These are phyloP conservation scores for Colletotrichum sojae DNA, from an alignment of 2,329 filamentous ascomycete genomes.

Conservation along the genomic window DNA sequence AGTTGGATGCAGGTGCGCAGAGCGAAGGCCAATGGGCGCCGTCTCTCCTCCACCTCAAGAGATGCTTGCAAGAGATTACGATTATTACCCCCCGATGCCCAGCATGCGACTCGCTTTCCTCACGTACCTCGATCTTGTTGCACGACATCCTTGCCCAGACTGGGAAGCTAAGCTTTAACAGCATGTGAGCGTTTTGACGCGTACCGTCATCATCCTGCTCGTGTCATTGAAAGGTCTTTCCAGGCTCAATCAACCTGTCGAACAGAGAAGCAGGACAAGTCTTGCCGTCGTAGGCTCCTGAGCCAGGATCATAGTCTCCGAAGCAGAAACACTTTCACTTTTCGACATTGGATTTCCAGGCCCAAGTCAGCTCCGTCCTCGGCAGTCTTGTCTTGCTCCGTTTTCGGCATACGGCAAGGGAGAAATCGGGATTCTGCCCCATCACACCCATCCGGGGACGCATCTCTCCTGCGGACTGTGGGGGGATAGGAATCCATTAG, in stretches of 20 bases:
- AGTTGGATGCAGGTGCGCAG: background rate
- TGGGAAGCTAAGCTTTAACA: conserved; percentile 16
- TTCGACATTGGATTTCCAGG: background rate
- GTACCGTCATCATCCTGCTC: conserved; percentile 7
- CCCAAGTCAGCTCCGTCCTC: conserved; percentile 6
- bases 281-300: background rate
- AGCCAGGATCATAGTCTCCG: background rate
- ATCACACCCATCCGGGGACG: conserved; percentile 29
- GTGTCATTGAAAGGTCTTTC: background rate
- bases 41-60: background rate
- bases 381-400: conserved; percentile 29
- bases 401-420: conserved; percentile 38
- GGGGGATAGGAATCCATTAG: conserved; percentile 27
- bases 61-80: background rate
- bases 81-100: conserved; percentile 10
- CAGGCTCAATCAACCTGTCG: background rate
- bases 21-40: background rate
- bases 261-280: background rate
- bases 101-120: conserved; percentile 26
- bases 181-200: conserved; percentile 6
- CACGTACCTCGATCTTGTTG: conserved; percentile 1
- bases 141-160: conserved; percentile 2
- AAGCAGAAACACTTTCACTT: background rate
- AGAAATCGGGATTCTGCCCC: conserved; percentile 27
- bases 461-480: conserved; percentile 20